Conservation (phyloP, 169 alveolate species). For the Cardiosporidium cionae region DNA sequence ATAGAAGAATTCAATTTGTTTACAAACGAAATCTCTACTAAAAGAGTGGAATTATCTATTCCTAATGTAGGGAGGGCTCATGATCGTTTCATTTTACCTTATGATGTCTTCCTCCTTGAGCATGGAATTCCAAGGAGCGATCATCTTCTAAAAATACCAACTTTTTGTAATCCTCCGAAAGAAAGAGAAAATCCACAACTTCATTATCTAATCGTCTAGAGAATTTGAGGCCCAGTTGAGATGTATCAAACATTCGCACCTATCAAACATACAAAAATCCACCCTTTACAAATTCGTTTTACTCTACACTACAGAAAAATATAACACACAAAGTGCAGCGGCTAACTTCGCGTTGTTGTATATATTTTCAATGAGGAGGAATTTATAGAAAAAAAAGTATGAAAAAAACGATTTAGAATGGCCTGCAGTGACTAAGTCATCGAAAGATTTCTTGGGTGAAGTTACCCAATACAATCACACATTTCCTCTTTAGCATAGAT, state of each 20-base stretch:
- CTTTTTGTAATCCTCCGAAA: constrained; percentile 80
- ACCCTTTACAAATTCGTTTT: neutral
- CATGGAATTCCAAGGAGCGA: constrained; percentile 85
- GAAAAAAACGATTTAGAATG: neutral
- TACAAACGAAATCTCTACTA: no score
- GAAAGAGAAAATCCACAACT: constrained; percentile 67
- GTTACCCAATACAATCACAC: no score
- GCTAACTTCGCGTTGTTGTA: neutral
- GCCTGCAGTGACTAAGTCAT: neutral
- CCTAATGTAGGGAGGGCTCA: no score
- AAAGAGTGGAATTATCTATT: no score
- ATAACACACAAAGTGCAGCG: neutral
- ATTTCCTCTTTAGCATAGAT: neutral
- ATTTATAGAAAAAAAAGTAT: neutral
- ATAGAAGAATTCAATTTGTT: no score
- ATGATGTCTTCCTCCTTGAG: constrained; percentile 86
- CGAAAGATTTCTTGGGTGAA: neutral
- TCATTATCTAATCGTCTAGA: constrained; percentile 83
- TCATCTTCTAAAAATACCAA: constrained; percentile 76
- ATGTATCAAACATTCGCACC: constrained; percentile 74
- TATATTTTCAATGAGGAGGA: neutral
- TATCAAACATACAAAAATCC: constrained; percentile 73
- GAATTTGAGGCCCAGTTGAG: constrained; percentile 75
- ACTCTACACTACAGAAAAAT: neutral
- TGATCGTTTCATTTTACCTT: no score